Percentiles rank a stretch among this genome's conserved stretches.
phyloP scores from a whole-genome alignment of 345 rosid genomes.

The Erodium maritimum region DNA sequence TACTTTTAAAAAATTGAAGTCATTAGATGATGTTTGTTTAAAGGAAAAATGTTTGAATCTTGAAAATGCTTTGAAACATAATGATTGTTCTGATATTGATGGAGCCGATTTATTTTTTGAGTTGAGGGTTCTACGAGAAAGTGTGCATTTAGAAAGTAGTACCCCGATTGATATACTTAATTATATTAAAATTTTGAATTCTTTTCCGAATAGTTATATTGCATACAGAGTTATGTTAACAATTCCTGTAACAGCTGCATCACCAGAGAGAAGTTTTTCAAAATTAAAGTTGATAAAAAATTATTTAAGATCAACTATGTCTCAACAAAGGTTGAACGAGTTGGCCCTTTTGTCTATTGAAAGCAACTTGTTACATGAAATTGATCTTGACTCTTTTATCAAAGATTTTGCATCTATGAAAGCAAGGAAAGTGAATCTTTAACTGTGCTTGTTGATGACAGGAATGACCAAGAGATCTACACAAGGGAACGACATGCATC shows the following conservation, averaged over 20 bases:
- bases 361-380: too few species aligned
- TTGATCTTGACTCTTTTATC: too few species aligned
- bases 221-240: constrained; percentile 2
- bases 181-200: not conserved
- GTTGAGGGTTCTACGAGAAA: not conserved
- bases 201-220: not conserved
- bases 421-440: too few species aligned
- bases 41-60: not conserved
- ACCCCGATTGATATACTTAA: not conserved
- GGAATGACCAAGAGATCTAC: too few species aligned
- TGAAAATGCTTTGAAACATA: not conserved
- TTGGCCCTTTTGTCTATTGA: too few species aligned
- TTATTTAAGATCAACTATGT: too few species aligned
- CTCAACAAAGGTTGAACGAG: too few species aligned
- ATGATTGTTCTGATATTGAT: not conserved
- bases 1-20: not conserved
- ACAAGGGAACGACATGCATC: too few species aligned
- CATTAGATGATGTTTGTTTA: not conserved
- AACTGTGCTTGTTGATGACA: too few species aligned
- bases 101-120: not conserved
- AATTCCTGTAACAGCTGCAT: not conserved
- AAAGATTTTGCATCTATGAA: too few species aligned
- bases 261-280: constrained; percentile 6
- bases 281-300: constrained; percentile 3
- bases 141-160: too few species aligned